phyloP scores from a whole-genome alignment of 371 early-diverging fungal genomes.

The Mortierella sp. region DNA sequence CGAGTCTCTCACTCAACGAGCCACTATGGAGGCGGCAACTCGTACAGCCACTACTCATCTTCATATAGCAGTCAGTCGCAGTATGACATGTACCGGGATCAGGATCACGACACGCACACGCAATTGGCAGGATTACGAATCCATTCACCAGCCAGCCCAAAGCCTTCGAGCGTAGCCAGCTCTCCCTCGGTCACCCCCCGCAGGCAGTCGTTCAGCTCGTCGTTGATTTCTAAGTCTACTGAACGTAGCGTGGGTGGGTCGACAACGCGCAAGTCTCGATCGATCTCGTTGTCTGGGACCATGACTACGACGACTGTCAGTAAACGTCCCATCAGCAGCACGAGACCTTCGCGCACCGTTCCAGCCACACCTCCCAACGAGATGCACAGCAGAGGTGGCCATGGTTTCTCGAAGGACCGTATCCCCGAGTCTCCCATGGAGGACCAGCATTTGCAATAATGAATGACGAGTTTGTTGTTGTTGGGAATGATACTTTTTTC shows the following conservation, averaged over 20 bases:
- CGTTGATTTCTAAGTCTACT: constrained; percentile 35
- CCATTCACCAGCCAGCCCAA: constrained; percentile 50
- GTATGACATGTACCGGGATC: constrained; percentile 37
- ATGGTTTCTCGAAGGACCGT: constrained; percentile 41
- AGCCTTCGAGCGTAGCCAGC: constrained; percentile 23
- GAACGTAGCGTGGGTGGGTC: constrained; percentile 36
- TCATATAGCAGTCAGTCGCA: constrained; percentile 25
- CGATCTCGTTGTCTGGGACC: constrained; percentile 50
- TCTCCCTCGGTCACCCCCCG: constrained; percentile 41
- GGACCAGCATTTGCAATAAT: constrained; percentile 31
- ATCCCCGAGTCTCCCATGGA: constrained; percentile 50
- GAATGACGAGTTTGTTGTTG: not conserved
- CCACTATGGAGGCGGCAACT: constrained; percentile 21
- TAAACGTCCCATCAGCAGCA: constrained; percentile 40
- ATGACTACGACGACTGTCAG: constrained; percentile 40
- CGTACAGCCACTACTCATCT: constrained; percentile 31
- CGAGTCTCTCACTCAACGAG: constrained; percentile 28
- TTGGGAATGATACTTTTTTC: not conserved
- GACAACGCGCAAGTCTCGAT: constrained; percentile 50
- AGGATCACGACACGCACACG: constrained; percentile 51
- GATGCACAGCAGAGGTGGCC: constrained; percentile 6
- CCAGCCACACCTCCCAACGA: constrained; percentile 37
- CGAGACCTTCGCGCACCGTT: constrained; percentile 32
- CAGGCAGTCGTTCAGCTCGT: constrained; percentile 54
- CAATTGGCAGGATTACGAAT: constrained; percentile 57